Evolutionary conservation across 176 grass and related monocot species (phyloP).

Genomic region (Aegilops speltoides): DNA sequence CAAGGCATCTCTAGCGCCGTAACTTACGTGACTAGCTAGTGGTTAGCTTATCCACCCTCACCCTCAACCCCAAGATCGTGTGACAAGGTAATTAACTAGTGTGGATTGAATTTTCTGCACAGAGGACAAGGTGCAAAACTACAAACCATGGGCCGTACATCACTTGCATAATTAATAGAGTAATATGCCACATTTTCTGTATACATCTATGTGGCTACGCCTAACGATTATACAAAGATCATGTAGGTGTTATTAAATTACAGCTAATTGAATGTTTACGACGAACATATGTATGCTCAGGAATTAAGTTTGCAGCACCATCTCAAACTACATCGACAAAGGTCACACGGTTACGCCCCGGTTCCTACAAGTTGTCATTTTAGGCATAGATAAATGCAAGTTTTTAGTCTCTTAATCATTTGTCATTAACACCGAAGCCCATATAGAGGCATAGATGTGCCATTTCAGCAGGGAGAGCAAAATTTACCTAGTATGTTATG

Average conservation of each 20-base stretch:
- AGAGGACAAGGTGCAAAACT: constrained; percentile 22
- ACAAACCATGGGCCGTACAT: constrained; percentile 23
- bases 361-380: background rate
- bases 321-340: background rate
- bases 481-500: no score
- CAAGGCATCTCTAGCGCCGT: constrained; percentile 40
- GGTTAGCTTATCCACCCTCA: constrained; percentile 23
- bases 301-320: background rate
- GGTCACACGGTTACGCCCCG: background rate
- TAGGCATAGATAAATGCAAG: no score
- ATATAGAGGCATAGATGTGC: no score
- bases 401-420: no score
- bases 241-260: background rate
- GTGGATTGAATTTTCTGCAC: constrained; percentile 25
- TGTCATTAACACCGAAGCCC: no score
- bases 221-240: background rate
- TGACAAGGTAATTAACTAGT: background rate
- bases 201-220: no score
- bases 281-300: background rate
- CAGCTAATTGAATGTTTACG: background rate
- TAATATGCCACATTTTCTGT: no score
- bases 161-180: background rate
- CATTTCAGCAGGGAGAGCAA: no score
- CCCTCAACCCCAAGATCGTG: constrained; percentile 6
- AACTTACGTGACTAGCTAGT: constrained; percentile 30